phyloP scores from a whole-genome alignment of 441 rosid genomes.

The Erodium trifolium region DNA sequence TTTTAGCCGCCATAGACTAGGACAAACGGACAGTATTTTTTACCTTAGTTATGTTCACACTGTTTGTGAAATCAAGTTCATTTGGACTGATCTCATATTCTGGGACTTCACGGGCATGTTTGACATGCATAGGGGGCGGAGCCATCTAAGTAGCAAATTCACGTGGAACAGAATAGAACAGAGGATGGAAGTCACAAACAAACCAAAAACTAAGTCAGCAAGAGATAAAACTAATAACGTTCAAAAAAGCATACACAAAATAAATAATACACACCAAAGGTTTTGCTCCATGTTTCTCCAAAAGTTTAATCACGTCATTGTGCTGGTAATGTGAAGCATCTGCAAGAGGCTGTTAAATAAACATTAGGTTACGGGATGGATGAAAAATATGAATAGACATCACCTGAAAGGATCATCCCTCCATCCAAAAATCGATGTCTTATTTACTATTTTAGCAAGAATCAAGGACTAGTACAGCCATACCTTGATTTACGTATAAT shows the following conservation, averaged over 20 bases:
- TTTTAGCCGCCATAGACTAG: neutral
- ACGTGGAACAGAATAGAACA: neutral
- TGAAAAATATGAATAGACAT: too few species aligned
- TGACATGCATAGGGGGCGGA: slow-evolving; percentile 47
- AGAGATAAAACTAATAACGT: neutral
- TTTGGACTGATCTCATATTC: slow-evolving; percentile 63
- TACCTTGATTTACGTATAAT: too few species aligned
- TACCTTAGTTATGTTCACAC: slow-evolving; percentile 61
- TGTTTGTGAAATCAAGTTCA: slow-evolving; percentile 65
- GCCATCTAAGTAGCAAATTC: slow-evolving; percentile 32
- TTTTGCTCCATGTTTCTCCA: slow-evolving; percentile 64
- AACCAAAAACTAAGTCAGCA: neutral
- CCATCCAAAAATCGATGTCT: too few species aligned
- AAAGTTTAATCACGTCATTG: slow-evolving; percentile 53
- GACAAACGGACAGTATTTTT: neutral
- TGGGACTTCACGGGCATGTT: slow-evolving; percentile 54
- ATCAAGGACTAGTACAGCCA: too few species aligned
- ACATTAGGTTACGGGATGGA: neutral
- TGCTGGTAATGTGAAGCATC: slow-evolving; percentile 63
- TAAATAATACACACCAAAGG: slow-evolving; percentile 35
- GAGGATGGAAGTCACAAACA: neutral
- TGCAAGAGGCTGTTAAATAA: slow-evolving; percentile 61
- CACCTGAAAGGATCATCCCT: neutral
- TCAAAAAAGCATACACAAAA: neutral
- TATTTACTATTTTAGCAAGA: too few species aligned